A percentile compares a stretch with the other conserved stretches of the same genome.
Conservation (phyloP, 2,329 filamentous ascomycete species). For the Aspergillus sojae region DNA sequence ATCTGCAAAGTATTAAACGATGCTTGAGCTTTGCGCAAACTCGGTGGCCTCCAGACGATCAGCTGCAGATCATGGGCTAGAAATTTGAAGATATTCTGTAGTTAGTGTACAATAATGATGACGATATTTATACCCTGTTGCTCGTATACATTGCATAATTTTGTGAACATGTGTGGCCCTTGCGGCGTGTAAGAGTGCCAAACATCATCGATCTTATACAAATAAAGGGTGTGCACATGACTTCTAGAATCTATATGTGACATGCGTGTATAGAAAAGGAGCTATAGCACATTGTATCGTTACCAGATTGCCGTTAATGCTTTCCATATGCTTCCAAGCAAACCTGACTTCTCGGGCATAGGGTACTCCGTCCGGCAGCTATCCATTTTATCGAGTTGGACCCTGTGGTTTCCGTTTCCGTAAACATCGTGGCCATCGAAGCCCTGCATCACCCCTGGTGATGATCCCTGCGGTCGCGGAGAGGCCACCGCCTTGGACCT, state of each 20-base stretch:
- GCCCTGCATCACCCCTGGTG: slow-evolving; percentile 40
- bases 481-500: slow-evolving; percentile 1
- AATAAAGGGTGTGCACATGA: background rate
- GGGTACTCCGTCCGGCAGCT: background rate
- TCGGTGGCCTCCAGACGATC: slow-evolving; percentile 90
- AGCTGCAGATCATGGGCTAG: slow-evolving; percentile 91
- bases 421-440: slow-evolving; percentile 39
- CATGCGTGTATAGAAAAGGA: background rate
- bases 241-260: background rate
- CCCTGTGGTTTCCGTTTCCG: background rate
- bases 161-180: background rate
- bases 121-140: slow-evolving; percentile 11
- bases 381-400: slow-evolving; percentile 1
- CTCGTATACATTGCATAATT: background rate
- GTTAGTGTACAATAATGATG: slow-evolving; percentile 8
- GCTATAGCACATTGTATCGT: background rate
- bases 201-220: background rate
- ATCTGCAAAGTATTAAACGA: slow-evolving; percentile 94
- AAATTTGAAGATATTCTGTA: background rate
- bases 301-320: background rate
- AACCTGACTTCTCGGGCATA: background rate
- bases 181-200: background rate
- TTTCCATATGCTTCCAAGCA: slow-evolving; percentile 6
- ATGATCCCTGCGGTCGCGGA: slow-evolving; percentile 21
- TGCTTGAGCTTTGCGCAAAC: slow-evolving; percentile 96